These are phyloP conservation scores for Fusarium newnesense DNA, from an alignment of 2,329 filamentous ascomycete species.

Conservation along the genomic window DNA sequence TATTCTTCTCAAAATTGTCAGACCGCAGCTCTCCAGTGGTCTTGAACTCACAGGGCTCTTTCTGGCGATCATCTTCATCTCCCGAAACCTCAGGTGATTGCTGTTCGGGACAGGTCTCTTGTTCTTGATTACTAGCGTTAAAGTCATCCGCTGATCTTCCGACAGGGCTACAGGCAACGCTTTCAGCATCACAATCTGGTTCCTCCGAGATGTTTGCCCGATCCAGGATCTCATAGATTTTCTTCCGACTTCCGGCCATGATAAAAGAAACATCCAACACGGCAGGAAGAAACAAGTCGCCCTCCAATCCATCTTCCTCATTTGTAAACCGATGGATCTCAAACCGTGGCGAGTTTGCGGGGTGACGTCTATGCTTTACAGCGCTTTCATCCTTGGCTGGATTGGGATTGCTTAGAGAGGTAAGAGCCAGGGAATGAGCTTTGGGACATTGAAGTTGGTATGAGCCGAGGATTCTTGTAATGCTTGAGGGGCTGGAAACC, in stretches of 20 bases:
- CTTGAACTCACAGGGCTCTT: background rate
- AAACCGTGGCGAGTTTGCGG: background rate
- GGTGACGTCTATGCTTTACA: background rate
- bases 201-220: background rate
- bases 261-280: slow-evolving; percentile 3
- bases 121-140: background rate
- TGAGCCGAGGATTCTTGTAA: background rate
- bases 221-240: background rate
- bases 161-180: too few relatives aligned
- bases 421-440: background rate
- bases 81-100: background rate
- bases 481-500: background rate
- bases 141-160: background rate
- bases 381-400: background rate
- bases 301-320: background rate
- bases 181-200: background rate
- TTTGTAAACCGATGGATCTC: background rate
- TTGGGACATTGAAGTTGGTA: slow-evolving; percentile 12
- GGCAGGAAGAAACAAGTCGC: background rate
- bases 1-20: slow-evolving; percentile 21
- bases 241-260: slow-evolving; percentile 12
- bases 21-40: background rate
- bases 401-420: background rate
- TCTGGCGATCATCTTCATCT: background rate
- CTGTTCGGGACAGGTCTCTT: background rate